These are phyloP conservation scores for Onygenales sp. DNA, from an alignment of 2,329 filamentous ascomycete genomes.

Conservation along the genomic window DNA sequence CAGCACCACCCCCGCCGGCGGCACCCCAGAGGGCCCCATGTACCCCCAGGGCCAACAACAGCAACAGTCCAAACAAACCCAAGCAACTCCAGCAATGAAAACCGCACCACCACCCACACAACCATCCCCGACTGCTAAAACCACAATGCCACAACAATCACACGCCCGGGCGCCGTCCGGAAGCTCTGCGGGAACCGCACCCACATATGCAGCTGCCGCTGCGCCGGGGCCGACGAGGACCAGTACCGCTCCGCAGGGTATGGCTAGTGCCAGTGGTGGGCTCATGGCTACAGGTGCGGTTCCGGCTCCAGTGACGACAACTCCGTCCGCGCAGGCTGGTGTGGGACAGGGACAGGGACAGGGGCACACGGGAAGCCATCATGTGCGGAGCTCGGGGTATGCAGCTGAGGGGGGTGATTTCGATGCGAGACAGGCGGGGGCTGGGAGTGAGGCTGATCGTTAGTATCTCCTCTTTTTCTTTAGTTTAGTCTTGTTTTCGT, in stretches of 20 bases:
- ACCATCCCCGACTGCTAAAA: not conserved
- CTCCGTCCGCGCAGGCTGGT: not conserved
- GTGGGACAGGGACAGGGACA: not conserved
- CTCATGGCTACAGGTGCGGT: not conserved
- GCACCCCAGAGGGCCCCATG: not conserved
- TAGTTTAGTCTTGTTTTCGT: not conserved
- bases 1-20: not conserved
- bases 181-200: not conserved
- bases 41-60: not conserved
- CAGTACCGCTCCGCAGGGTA: no score
- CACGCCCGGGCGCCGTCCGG: not conserved
- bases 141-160: not conserved
- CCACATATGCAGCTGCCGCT: no score
- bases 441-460: conserved; percentile 59
- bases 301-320: not conserved
- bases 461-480: conserved; percentile 15
- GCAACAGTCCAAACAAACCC: not conserved
- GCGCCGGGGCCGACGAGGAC: no score
- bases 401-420: conserved; percentile 50
- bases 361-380: conserved; percentile 46
- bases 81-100: not conserved
- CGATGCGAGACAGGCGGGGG: conserved; percentile 44
- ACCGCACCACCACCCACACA: not conserved
- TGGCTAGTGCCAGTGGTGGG: not conserved
- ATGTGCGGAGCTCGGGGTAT: conserved; percentile 50